Evolutionary conservation across 1,284 basidiomycete species (phyloP).

Genomic region (Hypsizygus ulmarius): DNA sequence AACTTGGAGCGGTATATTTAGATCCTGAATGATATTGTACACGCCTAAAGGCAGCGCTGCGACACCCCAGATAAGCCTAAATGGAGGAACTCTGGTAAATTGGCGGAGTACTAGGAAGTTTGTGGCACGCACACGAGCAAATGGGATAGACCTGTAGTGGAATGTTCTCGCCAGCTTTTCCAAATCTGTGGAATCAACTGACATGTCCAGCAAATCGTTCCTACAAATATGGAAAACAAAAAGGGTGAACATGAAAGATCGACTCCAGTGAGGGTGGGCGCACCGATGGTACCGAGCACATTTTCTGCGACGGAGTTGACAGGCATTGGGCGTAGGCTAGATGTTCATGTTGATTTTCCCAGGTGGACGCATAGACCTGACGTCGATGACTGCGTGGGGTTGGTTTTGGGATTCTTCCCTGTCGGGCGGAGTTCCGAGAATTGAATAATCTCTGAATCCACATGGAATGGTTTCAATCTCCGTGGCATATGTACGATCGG

Average conservation of each 20-base stretch:
- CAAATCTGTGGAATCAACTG: conserved; percentile 75
- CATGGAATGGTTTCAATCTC: no score
- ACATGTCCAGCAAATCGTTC: conserved; percentile 66
- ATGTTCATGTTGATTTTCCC: background rate
- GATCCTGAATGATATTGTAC: conserved; percentile 63
- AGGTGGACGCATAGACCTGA: background rate
- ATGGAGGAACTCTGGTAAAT: conserved; percentile 21
- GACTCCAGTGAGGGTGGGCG: conserved; percentile 2
- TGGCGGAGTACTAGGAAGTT: background rate
- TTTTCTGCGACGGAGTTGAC: conserved; percentile 50
- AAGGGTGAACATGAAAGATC: background rate
- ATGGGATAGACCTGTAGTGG: conserved; percentile 70
- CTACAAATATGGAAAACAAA: conserved; percentile 29
- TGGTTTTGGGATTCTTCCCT: no score
- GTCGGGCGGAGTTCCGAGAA: no score
- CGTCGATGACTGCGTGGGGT: no score
- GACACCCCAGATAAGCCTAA: conserved; percentile 65
- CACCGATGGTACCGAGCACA: conserved; percentile 59
- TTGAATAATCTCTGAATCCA: no score
- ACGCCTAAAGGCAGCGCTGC: conserved; percentile 65
- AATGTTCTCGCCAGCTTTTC: conserved; percentile 74
- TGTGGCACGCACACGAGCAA: conserved; percentile 65
- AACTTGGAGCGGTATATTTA: conserved; percentile 73
- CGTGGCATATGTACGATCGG: no score
- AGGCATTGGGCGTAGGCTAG: conserved; percentile 27